A percentile compares a stretch with the other conserved stretches of the same genome.
Conservation (phyloP, 1,139 yeast genomes). For the Pichia sp. region DNA sequence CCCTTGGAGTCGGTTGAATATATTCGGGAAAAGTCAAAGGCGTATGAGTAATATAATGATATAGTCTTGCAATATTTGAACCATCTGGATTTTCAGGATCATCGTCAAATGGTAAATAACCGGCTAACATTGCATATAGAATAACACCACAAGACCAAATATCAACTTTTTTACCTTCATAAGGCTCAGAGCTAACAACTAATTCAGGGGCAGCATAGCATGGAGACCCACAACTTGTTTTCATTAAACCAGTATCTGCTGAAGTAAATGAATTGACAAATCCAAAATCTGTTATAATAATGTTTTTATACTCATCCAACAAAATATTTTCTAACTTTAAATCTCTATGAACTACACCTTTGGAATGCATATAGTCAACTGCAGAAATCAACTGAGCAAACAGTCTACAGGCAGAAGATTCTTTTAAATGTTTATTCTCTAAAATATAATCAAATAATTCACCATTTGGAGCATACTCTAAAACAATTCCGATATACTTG, state of each 20-base stretch:
- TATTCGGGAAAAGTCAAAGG: constrained; percentile 95
- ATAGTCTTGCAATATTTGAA: constrained; percentile 82
- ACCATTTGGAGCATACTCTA: constrained; percentile 96
- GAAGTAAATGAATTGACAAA: constrained; percentile 80
- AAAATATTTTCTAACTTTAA: constrained; percentile 66
- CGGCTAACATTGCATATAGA: constrained; percentile 93
- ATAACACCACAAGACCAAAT: constrained; percentile 97
- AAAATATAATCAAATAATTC: constrained; percentile 91
- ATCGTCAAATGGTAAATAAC: constrained; percentile 95
- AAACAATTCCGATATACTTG: constrained; percentile 89
- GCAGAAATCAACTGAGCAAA: constrained; percentile 94
- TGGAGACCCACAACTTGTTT: constrained; percentile 95
- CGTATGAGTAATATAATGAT: constrained; percentile 85
- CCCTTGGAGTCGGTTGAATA: constrained; percentile 87
- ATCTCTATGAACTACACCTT: constrained; percentile 79
- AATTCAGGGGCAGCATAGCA: constrained; percentile 98
- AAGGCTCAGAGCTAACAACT: constrained; percentile 80
- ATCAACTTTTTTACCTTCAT: constrained; percentile 92
- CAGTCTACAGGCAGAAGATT: constrained; percentile 72
- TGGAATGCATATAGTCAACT: constrained; percentile 82
- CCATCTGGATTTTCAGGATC: constrained; percentile 97
- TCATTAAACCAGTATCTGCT: constrained; percentile 61
- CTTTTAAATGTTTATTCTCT: constrained; percentile 80
- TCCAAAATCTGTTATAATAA: constrained; percentile 77
- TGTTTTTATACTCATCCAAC: constrained; percentile 73